Evolutionary conservation across 257 asterid genomes (phyloP).

Genomic region (Nicotiana knightiana): DNA sequence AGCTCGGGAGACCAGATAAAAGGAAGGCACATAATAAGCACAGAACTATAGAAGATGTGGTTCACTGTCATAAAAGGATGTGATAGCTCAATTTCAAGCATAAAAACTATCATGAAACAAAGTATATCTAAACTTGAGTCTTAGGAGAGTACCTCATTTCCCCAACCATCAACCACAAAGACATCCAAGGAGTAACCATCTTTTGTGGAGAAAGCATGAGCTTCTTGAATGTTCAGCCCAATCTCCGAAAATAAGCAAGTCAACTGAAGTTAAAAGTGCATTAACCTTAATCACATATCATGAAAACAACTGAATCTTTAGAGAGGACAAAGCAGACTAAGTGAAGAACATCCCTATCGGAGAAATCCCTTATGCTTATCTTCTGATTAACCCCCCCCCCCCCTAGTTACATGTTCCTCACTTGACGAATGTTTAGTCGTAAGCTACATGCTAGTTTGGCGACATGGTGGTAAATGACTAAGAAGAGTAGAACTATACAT

Average conservation of each 20-base stretch:
- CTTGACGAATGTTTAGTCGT: background rate
- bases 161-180: conserved; percentile 83
- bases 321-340: background rate
- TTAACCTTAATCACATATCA: background rate
- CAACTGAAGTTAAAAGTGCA: conserved; percentile 37
- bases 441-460: background rate
- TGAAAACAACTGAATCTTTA: background rate
- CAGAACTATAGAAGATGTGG: background rate
- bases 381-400: no score
- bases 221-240: conserved; percentile 97
- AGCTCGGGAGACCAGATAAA: background rate
- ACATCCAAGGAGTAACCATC: conserved; percentile 94
- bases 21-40: conserved; percentile 22
- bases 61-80: background rate
- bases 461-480: background rate
- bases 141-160: conserved; percentile 42
- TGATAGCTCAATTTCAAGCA: background rate
- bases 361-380: no score
- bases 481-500: background rate
- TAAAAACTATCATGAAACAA: background rate
- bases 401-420: background rate
- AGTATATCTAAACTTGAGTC: background rate
- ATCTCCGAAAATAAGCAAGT: conserved; percentile 77
- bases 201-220: conserved; percentile 87
- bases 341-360: background rate